phyloP scores from a whole-genome alignment of 192 early-diverging fungal genomes.

The Backusella circina region DNA sequence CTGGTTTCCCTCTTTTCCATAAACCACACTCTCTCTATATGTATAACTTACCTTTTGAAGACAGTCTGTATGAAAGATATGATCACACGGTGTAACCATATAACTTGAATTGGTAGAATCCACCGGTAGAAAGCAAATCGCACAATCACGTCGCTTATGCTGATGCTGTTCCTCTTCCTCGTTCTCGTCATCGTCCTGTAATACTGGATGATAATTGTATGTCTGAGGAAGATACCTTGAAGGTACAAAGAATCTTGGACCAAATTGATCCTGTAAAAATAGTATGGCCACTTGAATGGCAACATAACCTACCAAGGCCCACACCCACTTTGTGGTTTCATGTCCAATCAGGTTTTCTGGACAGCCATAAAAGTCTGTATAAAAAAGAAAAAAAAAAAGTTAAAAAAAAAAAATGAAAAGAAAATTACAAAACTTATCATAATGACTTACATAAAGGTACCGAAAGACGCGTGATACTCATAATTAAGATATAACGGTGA shows the following conservation, averaged over 20 bases:
- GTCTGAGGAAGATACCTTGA: constrained; percentile 57
- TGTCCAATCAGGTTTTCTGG: constrained; percentile 54
- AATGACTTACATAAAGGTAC: constrained; percentile 58
- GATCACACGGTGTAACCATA: constrained; percentile 79
- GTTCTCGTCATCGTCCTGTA: constrained; percentile 38
- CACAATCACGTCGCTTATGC: constrained; percentile 48
- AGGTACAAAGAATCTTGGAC: constrained; percentile 74
- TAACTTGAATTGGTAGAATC: constrained; percentile 45
- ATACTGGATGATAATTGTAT: constrained; percentile 67
- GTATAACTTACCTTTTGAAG: constrained; percentile 59
- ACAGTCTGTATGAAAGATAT: constrained; percentile 77
- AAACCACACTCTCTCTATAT: too few relatives aligned
- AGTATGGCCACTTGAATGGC: constrained; percentile 55
- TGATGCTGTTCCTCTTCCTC: not conserved
- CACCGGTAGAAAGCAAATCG: constrained; percentile 62
- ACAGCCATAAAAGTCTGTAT: constrained; percentile 49
- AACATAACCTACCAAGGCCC: constrained; percentile 53
- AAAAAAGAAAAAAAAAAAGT: not conserved
- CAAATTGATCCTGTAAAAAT: constrained; percentile 61
- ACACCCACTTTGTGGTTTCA: constrained; percentile 48
- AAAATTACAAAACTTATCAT: too few relatives aligned
- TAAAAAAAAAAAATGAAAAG: too few relatives aligned
- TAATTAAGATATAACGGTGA: constrained; percentile 55
- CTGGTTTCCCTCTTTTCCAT: not conserved
- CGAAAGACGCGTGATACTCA: constrained; percentile 49